phyloP scores from a whole-genome alignment of 2,329 filamentous ascomycete species.

The Aspergillus unguis region DNA sequence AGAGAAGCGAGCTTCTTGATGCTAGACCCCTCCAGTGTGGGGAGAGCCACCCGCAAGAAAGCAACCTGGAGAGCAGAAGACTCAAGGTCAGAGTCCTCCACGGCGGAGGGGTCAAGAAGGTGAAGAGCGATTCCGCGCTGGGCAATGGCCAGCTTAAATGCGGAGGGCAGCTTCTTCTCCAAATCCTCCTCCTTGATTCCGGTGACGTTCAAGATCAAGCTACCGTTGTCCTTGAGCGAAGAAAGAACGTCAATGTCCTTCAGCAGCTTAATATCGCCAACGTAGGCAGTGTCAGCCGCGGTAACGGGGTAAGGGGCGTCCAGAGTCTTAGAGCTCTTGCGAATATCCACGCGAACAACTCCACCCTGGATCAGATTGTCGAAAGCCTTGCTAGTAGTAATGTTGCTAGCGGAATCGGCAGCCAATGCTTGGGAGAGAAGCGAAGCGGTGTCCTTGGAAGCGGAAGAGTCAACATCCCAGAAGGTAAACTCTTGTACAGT shows the following conservation, averaged over 20 bases:
- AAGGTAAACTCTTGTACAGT: constrained; percentile 80
- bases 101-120: constrained; percentile 68
- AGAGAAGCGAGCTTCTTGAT: constrained; percentile 64
- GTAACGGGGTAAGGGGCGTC: constrained; percentile 80
- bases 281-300: constrained; percentile 72
- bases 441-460: constrained; percentile 61
- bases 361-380: constrained; percentile 71
- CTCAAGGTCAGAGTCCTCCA: constrained; percentile 64
- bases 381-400: constrained; percentile 57
- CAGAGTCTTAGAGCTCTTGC: constrained; percentile 75
- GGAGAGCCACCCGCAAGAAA: constrained; percentile 74
- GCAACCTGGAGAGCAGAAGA: constrained; percentile 72
- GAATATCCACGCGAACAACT: constrained; percentile 76
- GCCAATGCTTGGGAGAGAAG: constrained; percentile 60
- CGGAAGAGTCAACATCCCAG: constrained; percentile 82
- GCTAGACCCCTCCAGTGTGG: constrained; percentile 60
- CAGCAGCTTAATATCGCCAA: constrained; percentile 77
- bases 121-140: constrained; percentile 69
- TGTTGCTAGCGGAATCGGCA: constrained; percentile 58
- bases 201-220: constrained; percentile 71
- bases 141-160: constrained; percentile 68
- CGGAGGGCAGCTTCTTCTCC: constrained; percentile 75
- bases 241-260: constrained; percentile 71
- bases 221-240: constrained; percentile 66
- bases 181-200: constrained; percentile 82